Evolutionary conservation across 371 early-diverging fungal genomes (phyloP).

Genomic region (Furculomyces boomerangus): DNA sequence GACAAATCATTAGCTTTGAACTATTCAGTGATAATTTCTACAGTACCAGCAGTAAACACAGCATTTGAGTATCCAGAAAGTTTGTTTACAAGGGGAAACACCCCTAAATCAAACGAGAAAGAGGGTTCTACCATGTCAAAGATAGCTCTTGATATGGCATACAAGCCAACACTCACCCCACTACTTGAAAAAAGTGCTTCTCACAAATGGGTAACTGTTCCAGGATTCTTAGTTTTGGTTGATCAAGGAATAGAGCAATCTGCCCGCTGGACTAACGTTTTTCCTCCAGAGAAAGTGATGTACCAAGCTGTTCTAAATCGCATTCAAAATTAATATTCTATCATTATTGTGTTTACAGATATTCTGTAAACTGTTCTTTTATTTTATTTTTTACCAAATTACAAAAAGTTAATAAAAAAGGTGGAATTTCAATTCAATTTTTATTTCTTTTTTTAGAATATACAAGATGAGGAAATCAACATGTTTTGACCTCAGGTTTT

Average conservation of each 20-base stretch:
- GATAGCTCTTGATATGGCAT: conserved; percentile 83
- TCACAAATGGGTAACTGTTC: conserved; percentile 50
- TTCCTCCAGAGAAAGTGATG: not conserved
- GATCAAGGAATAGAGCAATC: conserved; percentile 85
- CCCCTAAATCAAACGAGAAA: not conserved
- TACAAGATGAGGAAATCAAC: no score
- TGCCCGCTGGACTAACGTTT: conserved; percentile 41
- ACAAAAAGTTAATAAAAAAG: no score
- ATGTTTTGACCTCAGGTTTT: no score
- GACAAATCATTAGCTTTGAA: not conserved
- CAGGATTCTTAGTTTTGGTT: conserved; percentile 74
- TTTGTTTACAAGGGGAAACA: no score
- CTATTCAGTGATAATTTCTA: conserved; percentile 28
- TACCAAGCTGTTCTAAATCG: not conserved
- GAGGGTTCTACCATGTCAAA: conserved; percentile 26
- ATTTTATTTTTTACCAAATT: not conserved
- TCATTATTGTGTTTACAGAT: not conserved
- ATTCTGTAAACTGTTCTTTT: not conserved
- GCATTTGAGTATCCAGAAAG: conserved; percentile 28
- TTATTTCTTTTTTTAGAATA: no score
- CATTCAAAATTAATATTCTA: not conserved
- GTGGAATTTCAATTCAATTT: no score
- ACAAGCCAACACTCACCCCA: conserved; percentile 69
- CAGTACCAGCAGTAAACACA: conserved; percentile 67
- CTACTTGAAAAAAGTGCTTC: conserved; percentile 37